These are phyloP conservation scores for Podaxis mareebaensis DNA, from an alignment of 768 basidiomycete species.

Conservation along the genomic window DNA sequence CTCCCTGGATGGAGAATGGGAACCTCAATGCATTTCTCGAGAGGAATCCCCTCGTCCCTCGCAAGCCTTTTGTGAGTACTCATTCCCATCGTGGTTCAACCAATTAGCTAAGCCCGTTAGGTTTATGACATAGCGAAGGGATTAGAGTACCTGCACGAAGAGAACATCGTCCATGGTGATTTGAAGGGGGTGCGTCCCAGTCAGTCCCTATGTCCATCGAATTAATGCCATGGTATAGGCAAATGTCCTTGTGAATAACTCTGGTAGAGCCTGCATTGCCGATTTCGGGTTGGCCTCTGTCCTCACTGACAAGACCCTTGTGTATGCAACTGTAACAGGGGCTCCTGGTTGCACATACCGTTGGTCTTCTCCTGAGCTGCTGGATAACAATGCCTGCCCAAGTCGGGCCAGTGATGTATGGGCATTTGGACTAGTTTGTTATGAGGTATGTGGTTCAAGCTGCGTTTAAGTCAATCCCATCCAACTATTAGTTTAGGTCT, in stretches of 20 bases:
- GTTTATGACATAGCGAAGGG: background rate
- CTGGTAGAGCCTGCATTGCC: background rate
- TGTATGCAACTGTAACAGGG: background rate
- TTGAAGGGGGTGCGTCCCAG: conserved; percentile 1
- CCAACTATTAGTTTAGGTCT: too few relatives aligned
- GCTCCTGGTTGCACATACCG: background rate
- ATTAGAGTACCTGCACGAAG: background rate
- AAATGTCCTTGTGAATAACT: background rate
- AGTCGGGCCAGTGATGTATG: background rate
- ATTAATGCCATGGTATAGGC: background rate
- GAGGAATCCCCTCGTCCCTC: background rate
- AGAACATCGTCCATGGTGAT: conserved; percentile 2
- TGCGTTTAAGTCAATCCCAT: background rate
- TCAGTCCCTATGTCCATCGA: too few relatives aligned
- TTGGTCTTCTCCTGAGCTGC: background rate
- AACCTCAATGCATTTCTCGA: background rate
- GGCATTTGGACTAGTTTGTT: background rate
- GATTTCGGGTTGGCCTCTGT: background rate
- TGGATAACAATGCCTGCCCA: background rate
- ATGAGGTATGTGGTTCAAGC: background rate
- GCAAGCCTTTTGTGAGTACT: background rate
- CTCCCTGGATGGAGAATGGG: background rate
- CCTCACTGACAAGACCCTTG: background rate
- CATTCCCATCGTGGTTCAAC: background rate
- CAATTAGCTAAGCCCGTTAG: background rate